A percentile compares a stretch with the other conserved stretches of the same genome.
phyloP scores from a whole-genome alignment of 163 green algal species.

The Scenedesmus sp. region DNA sequence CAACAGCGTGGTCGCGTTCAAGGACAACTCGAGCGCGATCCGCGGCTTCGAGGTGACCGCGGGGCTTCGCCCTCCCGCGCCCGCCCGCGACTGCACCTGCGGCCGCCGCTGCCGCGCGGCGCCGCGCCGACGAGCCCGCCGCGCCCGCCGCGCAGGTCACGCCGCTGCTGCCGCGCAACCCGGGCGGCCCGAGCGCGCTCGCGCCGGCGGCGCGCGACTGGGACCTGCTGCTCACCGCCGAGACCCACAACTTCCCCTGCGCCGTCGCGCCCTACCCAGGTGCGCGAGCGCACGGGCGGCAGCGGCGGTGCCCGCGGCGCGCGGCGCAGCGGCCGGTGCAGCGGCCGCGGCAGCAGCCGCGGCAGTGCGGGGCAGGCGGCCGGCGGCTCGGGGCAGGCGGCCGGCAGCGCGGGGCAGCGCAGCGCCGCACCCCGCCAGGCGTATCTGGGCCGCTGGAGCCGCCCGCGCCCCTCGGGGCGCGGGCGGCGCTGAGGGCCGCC shows the following conservation, averaged over 20 bases:
- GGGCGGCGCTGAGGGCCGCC: conserved; percentile 35
- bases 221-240: conserved; percentile 98
- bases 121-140: too few relatives aligned
- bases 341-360: too few relatives aligned
- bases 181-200: conserved; percentile 78
- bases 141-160: too few relatives aligned
- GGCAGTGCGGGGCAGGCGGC: too few relatives aligned
- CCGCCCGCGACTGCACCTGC: not conserved
- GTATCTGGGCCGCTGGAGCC: conserved; percentile 47
- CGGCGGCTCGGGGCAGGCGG: too few relatives aligned
- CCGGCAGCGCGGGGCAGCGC: too few relatives aligned
- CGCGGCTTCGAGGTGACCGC: conserved; percentile 71
- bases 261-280: conserved; percentile 97
- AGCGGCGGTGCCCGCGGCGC: too few relatives aligned
- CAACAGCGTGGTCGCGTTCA: conserved; percentile 99
- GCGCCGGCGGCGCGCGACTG: conserved; percentile 79
- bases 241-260: conserved; percentile 99
- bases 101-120: not conserved
- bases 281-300: too few relatives aligned
- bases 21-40: conserved; percentile 99
- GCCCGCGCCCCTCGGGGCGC: not conserved
- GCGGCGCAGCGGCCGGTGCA: too few relatives aligned
- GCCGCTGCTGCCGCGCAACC: conserved; percentile 73
- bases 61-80: too few relatives aligned
- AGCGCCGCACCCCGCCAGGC: conserved; percentile 2